Evolutionary conservation across 176 grass and related monocot genomes (phyloP).

Genomic region (Eragrostis curvula): DNA sequence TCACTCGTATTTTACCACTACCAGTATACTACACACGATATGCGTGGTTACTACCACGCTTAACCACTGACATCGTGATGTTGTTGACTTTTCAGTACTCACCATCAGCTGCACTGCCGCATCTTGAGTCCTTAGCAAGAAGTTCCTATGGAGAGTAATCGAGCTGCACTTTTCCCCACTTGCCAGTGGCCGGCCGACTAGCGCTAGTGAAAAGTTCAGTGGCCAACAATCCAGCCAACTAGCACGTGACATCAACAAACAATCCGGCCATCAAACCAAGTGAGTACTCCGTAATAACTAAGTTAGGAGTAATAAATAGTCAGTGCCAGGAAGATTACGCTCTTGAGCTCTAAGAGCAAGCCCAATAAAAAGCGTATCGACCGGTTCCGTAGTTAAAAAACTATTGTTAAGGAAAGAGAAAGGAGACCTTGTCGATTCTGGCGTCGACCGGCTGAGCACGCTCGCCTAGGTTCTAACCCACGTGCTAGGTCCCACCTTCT

Average conservation of each 20-base stretch:
- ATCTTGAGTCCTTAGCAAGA: neutral
- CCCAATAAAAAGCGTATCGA: no score
- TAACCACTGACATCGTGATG: neutral
- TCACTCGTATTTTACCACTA: neutral
- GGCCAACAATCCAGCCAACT: neutral
- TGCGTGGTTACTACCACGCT: neutral
- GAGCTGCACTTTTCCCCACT: neutral
- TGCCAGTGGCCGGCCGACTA: neutral
- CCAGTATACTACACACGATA: neutral
- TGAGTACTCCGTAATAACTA: no score
- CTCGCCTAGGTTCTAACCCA: no score
- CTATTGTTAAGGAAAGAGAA: no score
- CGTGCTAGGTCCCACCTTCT: no score
- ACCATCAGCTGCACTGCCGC: neutral
- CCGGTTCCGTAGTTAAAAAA: no score
- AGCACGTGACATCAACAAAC: slow-evolving; percentile 27
- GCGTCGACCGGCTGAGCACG: no score
- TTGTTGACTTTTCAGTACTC: neutral
- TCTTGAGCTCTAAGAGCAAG: no score
- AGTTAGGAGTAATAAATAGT: neutral
- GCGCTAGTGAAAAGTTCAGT: neutral
- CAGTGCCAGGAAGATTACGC: neutral
- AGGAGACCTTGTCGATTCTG: no score
- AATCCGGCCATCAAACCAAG: neutral
- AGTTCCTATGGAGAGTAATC: neutral